phyloP scores from a whole-genome alignment of 495 filamentous ascomycete species.

The Hypoxylon subgilvum region DNA sequence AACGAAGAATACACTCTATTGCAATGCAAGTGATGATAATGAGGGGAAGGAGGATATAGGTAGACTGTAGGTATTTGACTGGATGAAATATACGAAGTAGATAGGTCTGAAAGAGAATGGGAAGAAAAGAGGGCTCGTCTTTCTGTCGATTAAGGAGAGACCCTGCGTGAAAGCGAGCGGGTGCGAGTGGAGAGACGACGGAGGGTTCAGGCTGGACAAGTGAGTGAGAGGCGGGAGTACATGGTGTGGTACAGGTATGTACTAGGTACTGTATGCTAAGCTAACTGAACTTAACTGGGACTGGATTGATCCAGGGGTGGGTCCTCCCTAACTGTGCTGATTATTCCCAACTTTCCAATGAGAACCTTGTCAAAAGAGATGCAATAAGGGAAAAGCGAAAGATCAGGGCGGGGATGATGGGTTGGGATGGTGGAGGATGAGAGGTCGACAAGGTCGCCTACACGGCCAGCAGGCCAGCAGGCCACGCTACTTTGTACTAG shows the following conservation, averaged over 20 bases:
- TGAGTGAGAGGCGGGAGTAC: slow-evolving; percentile 19
- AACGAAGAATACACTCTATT: slow-evolving; percentile 15
- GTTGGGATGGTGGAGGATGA: slow-evolving; percentile 31
- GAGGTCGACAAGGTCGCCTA: slow-evolving; percentile 18
- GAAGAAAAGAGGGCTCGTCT: slow-evolving; percentile 15
- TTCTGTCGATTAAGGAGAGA: slow-evolving; percentile 36
- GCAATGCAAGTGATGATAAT: no score
- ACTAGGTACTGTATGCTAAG: background rate
- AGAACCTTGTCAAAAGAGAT: slow-evolving; percentile 31
- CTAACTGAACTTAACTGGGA: slow-evolving; percentile 30
- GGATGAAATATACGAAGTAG: slow-evolving; percentile 9
- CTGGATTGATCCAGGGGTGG: no score
- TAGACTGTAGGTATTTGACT: slow-evolving; percentile 13
- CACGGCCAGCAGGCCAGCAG: no score
- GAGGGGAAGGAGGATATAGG: slow-evolving; percentile 9
- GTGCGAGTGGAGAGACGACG: slow-evolving; percentile 39
- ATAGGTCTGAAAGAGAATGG: slow-evolving; percentile 17
- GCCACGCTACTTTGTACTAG: slow-evolving; percentile 30
- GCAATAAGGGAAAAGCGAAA: slow-evolving; percentile 34
- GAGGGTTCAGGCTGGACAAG: slow-evolving; percentile 35
- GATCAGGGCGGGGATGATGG: slow-evolving; percentile 31
- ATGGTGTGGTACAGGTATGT: no score
- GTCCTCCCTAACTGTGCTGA: no score
- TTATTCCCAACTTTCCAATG: slow-evolving; percentile 32
- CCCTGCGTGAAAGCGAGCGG: slow-evolving; percentile 39